Evolutionary conservation across 2,329 filamentous ascomycete genomes (phyloP).

Genomic region (Hypoxylon sp.): DNA sequence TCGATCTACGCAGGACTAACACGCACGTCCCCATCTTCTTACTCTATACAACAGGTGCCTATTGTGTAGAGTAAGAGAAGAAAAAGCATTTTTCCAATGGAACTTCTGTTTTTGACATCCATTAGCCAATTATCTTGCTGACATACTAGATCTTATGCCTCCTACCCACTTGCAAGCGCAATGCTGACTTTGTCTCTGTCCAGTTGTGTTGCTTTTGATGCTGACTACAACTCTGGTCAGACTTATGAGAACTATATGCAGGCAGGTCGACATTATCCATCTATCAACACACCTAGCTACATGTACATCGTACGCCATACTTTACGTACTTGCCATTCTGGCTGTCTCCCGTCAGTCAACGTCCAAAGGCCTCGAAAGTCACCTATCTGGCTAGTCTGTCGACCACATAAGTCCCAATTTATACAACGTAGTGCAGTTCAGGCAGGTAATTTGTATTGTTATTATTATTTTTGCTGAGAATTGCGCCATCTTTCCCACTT

Average conservation of each 20-base stretch:
- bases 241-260: constrained; percentile 30
- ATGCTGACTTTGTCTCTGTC: constrained; percentile 11
- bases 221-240: constrained; percentile 24
- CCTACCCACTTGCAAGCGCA: constrained; percentile 19
- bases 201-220: constrained; percentile 24
- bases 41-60: constrained; percentile 23
- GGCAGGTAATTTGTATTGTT: not conserved
- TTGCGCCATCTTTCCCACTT: constrained; percentile 41
- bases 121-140: constrained; percentile 14
- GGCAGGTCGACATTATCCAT: constrained; percentile 30
- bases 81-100: constrained; percentile 28
- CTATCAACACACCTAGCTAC: constrained; percentile 36
- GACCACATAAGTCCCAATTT: constrained; percentile 25
- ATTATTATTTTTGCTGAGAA: constrained; percentile 9
- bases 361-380: constrained; percentile 25
- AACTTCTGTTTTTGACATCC: constrained; percentile 21
- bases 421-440: constrained; percentile 41
- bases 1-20: constrained; percentile 44
- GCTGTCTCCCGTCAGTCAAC: constrained; percentile 22
- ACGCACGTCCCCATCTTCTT: constrained; percentile 40
- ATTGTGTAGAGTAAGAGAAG: constrained; percentile 20
- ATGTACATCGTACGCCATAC: constrained; percentile 29
- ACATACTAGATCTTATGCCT: constrained; percentile 11
- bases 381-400: constrained; percentile 30
- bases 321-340: constrained; percentile 18